These are phyloP conservation scores for Saccharomyces hybrid DNA, from an alignment of 1,139 yeast species.

Conservation along the genomic window DNA sequence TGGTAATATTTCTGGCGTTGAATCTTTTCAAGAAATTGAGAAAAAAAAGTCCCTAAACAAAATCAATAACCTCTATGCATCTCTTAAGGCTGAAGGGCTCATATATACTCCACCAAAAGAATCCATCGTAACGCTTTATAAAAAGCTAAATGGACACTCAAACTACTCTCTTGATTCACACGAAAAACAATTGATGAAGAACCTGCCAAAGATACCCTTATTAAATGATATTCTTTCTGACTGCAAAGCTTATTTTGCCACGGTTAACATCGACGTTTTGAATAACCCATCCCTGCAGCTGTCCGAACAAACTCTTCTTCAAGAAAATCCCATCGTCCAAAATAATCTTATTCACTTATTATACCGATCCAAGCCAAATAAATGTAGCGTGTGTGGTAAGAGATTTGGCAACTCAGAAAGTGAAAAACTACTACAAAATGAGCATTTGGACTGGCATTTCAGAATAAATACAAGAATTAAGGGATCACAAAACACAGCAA, in stretches of 20 bases:
- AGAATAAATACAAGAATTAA: conserved; percentile 76
- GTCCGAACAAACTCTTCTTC: conserved; percentile 23
- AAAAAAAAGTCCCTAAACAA: conserved; percentile 15
- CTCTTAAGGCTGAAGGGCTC: conserved; percentile 20
- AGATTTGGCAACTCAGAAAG: conserved; percentile 59
- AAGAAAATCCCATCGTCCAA: conserved; percentile 21
- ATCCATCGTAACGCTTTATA: conserved; percentile 24
- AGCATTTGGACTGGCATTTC: conserved; percentile 94
- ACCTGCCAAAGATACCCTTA: conserved; percentile 22
- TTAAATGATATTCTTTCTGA: conserved; percentile 25
- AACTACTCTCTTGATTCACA: conserved; percentile 3
- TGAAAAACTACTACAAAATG: conserved; percentile 48
- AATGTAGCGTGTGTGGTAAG: conserved; percentile 86
- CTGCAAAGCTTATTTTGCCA: conserved; percentile 28
- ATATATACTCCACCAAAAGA: conserved; percentile 23
- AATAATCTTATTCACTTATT: conserved; percentile 25
- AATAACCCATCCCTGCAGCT: conserved; percentile 26
- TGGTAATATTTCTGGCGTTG: conserved; percentile 14
- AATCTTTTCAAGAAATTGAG: conserved; percentile 16
- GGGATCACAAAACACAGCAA: conserved; percentile 33
- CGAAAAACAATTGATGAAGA: conserved; percentile 3
- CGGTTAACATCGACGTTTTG: conserved; percentile 24
- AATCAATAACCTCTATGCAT: conserved; percentile 19
- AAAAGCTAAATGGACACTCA: conserved; percentile 15
- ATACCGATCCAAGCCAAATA: conserved; percentile 49